These are phyloP conservation scores for Desmodesmus armatus DNA, from an alignment of 139 green algal genomes.

Conservation along the genomic window DNA sequence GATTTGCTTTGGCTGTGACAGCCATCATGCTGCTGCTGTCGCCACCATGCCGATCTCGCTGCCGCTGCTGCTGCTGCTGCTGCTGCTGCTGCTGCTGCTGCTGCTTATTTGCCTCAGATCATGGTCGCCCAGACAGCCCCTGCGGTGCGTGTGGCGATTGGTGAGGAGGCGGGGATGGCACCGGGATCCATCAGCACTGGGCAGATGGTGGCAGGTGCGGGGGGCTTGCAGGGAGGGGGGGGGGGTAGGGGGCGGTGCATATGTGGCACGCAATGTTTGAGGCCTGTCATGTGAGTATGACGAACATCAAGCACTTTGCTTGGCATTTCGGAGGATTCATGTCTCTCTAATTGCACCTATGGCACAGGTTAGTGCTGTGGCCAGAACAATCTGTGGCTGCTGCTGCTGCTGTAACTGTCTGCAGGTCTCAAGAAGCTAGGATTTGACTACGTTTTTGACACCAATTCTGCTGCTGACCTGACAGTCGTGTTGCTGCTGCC, in stretches of 20 bases:
- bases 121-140: conserved; percentile 68
- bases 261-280: no score
- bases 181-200: conserved; percentile 5
- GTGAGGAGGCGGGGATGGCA: conserved; percentile 65
- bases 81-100: conserved; percentile 13
- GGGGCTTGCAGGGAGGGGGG: no score
- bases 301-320: no score
- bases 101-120: conserved; percentile 29
- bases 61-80: background rate
- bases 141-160: conserved; percentile 70
- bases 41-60: background rate
- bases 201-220: conserved; percentile 26
- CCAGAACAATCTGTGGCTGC: no score
- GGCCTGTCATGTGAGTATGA: no score
- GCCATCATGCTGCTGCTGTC: no score
- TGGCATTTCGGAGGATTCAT: no score
- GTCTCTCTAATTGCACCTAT: no score
- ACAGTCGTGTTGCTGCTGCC: conserved; percentile 42
- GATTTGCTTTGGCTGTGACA: no score
- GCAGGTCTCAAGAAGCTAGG: conserved; percentile 63
- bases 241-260: no score
- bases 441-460: conserved; percentile 69
- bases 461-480: conserved; percentile 70
- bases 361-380: no score
- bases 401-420: no score